Evolutionary conservation across 148 eudicot genomes (phyloP).

Genomic region (Fagopyrum homotropicum): DNA sequence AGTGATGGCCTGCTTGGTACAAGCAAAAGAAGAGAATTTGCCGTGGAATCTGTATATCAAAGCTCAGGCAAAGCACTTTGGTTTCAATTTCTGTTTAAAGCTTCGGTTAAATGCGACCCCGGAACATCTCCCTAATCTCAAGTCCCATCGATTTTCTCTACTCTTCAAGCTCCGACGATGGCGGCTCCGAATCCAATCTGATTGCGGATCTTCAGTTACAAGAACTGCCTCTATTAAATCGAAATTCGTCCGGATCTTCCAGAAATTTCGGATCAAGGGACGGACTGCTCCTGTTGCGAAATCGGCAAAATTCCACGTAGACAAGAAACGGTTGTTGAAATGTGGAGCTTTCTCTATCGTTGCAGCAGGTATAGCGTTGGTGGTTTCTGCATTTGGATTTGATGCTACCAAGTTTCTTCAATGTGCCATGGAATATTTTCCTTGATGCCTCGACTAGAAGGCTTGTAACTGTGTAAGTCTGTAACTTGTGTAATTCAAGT

Average conservation of each 20-base stretch:
- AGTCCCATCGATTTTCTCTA: not conserved
- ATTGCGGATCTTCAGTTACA: constrained; percentile 3
- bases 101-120: not conserved
- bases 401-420: constrained; percentile 1
- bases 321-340: not conserved
- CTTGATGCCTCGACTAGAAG: not conserved
- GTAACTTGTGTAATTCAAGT: not conserved
- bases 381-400: constrained; percentile 8
- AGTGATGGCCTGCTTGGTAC: not conserved
- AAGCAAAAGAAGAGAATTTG: not conserved
- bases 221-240: not conserved
- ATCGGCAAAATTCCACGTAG: not conserved
- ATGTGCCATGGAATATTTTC: not conserved
- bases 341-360: not conserved
- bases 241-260: constrained; percentile 5
- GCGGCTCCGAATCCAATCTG: constrained; percentile 4
- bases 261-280: not conserved
- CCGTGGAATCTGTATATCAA: constrained; percentile 7
- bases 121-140: constrained; percentile 3
- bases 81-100: constrained; percentile 5
- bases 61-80: not conserved
- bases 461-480: not conserved
- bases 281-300: not conserved
- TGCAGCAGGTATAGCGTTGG: not conserved
- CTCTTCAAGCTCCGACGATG: constrained; percentile 2